Evolutionary conservation across 305 asterid species (phyloP), one percentile per base, ranked within the genome.

Genomic region (Fraxinus albicans): DNA sequence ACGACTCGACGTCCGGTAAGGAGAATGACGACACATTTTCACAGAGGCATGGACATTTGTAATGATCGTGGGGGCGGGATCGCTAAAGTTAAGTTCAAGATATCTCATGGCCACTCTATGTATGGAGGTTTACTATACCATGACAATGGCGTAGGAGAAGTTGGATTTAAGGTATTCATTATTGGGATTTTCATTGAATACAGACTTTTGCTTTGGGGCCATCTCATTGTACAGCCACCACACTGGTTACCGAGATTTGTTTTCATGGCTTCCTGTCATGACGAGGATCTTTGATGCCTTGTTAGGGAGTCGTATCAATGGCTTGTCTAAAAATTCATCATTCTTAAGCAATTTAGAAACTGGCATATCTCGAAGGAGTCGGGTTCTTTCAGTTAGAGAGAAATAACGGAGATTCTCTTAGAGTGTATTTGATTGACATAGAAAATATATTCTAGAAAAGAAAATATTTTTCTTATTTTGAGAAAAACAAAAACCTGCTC

Each of bases 211-310:
- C 77, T 42, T 60, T 21, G 10, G 80, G 82, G 79, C 92, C 93
- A 91, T 65, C 83, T 79, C 53, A 90, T 87, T 10, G 93, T 91
- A 91, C 93, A 89, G 0, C 94, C 92, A 25, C 93, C 94, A 42
- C 93, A 88, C 69, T 89, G 94, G 69, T 89, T 79, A 10, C 92
- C 93, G 31, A 90, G 87, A 40, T 38, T 90, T 55, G 69, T 89
- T 40, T 15, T 91, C 94, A 77, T 89, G 92, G 21, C 83, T 81
- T 40, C 92, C 94, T 29, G 93, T 25, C 27, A 25, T 87, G 47
- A 90, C 88, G n/a, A 91, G 89, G 19, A 91, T 79, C 79, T 73
- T 86, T 15, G 85, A 73, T 50, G 87, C 76, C 55, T 82, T 89
- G 74, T 91, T 91, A 1, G 91, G 87, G 58, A 91, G 89, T 17